Evolutionary conservation across 163 green algal species (phyloP).

Genomic region (Trebouxiophyceae sp.): DNA sequence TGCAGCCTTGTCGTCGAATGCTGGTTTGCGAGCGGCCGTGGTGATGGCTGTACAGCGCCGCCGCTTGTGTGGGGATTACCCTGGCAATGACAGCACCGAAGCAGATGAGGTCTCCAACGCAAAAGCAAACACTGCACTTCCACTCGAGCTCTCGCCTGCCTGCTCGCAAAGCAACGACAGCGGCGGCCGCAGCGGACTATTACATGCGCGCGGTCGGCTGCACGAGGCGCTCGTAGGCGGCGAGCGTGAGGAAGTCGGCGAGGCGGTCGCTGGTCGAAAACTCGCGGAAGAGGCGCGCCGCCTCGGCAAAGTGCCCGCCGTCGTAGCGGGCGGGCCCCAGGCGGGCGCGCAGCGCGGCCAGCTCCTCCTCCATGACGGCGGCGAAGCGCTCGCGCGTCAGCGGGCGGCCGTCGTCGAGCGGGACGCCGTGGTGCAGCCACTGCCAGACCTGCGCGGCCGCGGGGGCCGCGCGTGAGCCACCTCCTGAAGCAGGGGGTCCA

Average conservation of each 20-base stretch:
- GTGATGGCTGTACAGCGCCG: too few relatives aligned
- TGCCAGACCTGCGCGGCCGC: constrained; percentile 70
- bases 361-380: constrained; percentile 59
- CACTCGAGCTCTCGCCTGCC: too few relatives aligned
- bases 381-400: constrained; percentile 54
- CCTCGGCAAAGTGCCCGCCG: constrained; percentile 59
- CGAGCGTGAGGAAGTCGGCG: constrained; percentile 42
- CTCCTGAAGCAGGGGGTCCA: neutral
- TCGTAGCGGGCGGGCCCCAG: constrained; percentile 51
- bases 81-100: too few relatives aligned
- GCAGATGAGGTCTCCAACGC: too few relatives aligned
- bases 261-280: constrained; percentile 29
- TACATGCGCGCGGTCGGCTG: too few relatives aligned
- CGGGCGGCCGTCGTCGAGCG: constrained; percentile 46
- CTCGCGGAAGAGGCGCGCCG: constrained; percentile 49
- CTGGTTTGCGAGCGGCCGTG: too few relatives aligned
- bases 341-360: constrained; percentile 33
- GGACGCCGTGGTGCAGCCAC: constrained; percentile 65
- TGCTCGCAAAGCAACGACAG: too few relatives aligned
- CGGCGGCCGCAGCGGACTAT: too few relatives aligned
- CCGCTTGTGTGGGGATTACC: too few relatives aligned
- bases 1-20: too few relatives aligned
- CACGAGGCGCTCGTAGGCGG: constrained; percentile 31
- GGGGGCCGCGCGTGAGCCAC: too few relatives aligned
- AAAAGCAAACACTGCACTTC: too few relatives aligned